Base-by-base conservation (phyloP, 108 stramenopile genomes). In the Cyclotella atomus region DNA sequence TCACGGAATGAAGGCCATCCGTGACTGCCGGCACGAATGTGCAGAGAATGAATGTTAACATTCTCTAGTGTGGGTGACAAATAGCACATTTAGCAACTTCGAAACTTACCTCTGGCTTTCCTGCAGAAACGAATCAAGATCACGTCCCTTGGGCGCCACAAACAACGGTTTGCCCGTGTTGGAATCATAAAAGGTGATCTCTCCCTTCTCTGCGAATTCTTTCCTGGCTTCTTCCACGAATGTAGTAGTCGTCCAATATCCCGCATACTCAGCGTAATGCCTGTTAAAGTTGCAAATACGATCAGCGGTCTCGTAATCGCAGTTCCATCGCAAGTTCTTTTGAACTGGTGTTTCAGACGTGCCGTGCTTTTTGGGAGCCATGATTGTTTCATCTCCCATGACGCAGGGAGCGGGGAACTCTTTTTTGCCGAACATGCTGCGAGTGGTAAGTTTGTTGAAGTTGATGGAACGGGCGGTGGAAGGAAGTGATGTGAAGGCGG, bases 1-100 rank as follows among this genome's bases (percentile, higher is more conserved):
- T 96, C 96, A 19, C 97, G 84, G 56, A 96, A 97, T 25, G 75
- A 81, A 2, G 96, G 93, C 93, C 93, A 94, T 56, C 94, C 94
- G 73, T 95, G 94, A 5, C n/a, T n/a, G n/a, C n/a, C n/a, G n/a
- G n/a, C n/a, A n/a, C n/a, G n/a, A n/a, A n/a, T n/a, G n/a, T n/a
- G n/a, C n/a, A n/a, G n/a, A n/a, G n/a, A n/a, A n/a, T n/a, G n/a
- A n/a, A n/a, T n/a, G n/a, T n/a, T n/a, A n/a, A n/a, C n/a, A n/a
- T n/a, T n/a, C n/a, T n/a, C n/a, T n/a, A n/a, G n/a, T n/a, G n/a
- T n/a, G 38, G 12, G 38, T 9, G 38, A 41, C 9, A 41, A 41
- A 41, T 9, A 41, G 7, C 38, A 41, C 9, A 41, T 41, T 41
- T 41, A 41, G 38, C 7, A 41, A 41, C 12, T 9, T 41, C 38